These are phyloP conservation scores for Nicotiana paniculata DNA, from an alignment of 257 asterid genomes.

Conservation along the genomic window DNA sequence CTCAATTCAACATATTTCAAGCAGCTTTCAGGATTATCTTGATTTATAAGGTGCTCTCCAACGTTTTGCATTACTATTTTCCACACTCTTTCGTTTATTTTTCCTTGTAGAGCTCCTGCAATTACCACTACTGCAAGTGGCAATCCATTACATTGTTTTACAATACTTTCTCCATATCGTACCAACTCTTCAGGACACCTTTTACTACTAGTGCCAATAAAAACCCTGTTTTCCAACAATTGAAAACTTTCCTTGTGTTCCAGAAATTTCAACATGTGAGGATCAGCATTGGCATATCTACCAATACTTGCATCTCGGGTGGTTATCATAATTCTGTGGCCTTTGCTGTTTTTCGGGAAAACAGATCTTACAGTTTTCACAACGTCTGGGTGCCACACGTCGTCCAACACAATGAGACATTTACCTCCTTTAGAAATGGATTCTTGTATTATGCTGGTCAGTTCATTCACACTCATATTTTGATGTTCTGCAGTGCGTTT, in stretches of 20 bases:
- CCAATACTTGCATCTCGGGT: constrained; percentile 25
- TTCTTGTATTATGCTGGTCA: not conserved
- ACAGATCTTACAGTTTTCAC: constrained; percentile 24
- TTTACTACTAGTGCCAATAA: not conserved
- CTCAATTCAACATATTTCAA: not conserved
- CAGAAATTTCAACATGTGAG: constrained; percentile 25
- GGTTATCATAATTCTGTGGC: constrained; percentile 29
- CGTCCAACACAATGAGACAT: constrained; percentile 32
- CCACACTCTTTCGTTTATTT: not conserved
- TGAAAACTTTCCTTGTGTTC: constrained; percentile 12
- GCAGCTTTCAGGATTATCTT: not conserved
- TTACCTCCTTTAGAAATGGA: not conserved
- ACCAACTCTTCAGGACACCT: constrained; percentile 16
- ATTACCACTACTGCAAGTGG: constrained; percentile 48
- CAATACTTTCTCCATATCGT: constrained; percentile 8
- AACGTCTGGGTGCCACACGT: constrained; percentile 20
- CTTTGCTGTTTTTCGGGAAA: constrained; percentile 1
- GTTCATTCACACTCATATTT: not conserved
- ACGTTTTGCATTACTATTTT: constrained; percentile 16
- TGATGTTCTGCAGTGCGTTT: constrained; percentile 7
- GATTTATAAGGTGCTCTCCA: not conserved
- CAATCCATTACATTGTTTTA: constrained; percentile 21
- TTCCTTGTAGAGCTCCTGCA: constrained; percentile 34
- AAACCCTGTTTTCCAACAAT: constrained; percentile 31
- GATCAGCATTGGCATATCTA: constrained; percentile 7